Evolutionary conservation across 495 filamentous ascomycete genomes (phyloP), one percentile per base, ranked within the genome.

Genomic region (Aspergillus mulundensis): DNA sequence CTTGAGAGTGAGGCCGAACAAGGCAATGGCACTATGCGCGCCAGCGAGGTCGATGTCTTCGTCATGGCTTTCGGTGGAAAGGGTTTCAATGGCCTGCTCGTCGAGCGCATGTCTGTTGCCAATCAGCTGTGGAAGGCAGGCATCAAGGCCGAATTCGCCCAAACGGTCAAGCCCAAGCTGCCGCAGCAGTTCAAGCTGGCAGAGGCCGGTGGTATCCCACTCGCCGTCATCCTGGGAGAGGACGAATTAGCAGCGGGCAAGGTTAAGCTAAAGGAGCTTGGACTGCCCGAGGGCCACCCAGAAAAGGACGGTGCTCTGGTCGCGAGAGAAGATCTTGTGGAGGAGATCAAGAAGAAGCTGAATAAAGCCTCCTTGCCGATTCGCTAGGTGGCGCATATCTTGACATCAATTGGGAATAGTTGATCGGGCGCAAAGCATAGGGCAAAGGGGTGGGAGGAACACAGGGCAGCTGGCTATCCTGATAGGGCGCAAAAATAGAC

Each of bases 61-160:
- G 85, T 97, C 59, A 96, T 97, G 89, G 90, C 90, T 0, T 90
- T 96, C 64, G 92, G 92, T 56, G 88, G 89, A 28, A 95, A 92
- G 72, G 87, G 86, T 15, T 92, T 91, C 73, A 88, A 78, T 3
- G 91, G 91, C 20, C 74, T 95, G 49, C 70, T 95, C 38, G 81
- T 82, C 62, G 87, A 96, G 79, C 83, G 91, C 42, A 92, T 94
- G 84, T 67, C 83, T 24, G 78, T 95, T 49, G 83, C 84, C 61
- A 80, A 82, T 62, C 74, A 70, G 43, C 75, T 94, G 46, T 92
- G 91, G 89, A 81, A 87, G 60, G 85, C 87, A 3, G 88, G 87
- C 28, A 81, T 95, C 66, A 94, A 89, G 75, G 84, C 89, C 38
- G 90, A 94, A 63, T 92, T 89, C 67, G 76, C 81, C 12, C 88